Evolutionary conservation across 2,329 filamentous ascomycete genomes (phyloP).

Genomic region (Karstenula rhodostoma): DNA sequence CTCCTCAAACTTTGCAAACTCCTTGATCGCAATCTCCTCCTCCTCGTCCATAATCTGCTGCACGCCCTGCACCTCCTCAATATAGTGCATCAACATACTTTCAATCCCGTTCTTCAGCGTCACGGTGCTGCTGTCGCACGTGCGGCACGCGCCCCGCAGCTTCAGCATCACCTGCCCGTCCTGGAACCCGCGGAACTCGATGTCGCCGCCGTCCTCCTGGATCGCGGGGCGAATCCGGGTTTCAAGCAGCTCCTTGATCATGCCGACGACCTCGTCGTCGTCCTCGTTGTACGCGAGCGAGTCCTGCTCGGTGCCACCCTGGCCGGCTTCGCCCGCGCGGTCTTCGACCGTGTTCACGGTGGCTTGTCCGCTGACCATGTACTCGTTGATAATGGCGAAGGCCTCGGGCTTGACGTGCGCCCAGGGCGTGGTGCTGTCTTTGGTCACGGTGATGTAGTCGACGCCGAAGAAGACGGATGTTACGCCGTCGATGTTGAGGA

Average conservation of each 20-base stretch:
- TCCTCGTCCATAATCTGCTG: conserved; percentile 90
- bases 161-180: conserved; percentile 86
- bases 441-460: conserved; percentile 97
- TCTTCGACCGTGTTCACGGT: conserved; percentile 78
- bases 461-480: conserved; percentile 91
- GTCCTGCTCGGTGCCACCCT: conserved; percentile 66
- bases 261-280: conserved; percentile 91
- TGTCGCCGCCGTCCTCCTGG: conserved; percentile 97
- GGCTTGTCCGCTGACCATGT: conserved; percentile 81
- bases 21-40: conserved; percentile 83
- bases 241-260: conserved; percentile 98
- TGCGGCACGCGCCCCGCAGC: conserved; percentile 89
- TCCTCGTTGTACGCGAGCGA: conserved; percentile 85
- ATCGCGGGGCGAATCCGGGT: conserved; percentile 94
- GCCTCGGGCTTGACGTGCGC: conserved; percentile 94
- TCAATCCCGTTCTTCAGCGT: conserved; percentile 98
- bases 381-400: conserved; percentile 93
- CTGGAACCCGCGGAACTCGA: conserved; percentile 91
- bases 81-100: conserved; percentile 92
- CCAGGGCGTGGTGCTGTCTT: conserved; percentile 88
- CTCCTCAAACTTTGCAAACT: conserved; percentile 96
- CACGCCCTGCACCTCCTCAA: conserved; percentile 94
- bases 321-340: conserved; percentile 60
- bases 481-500: conserved; percentile 95
- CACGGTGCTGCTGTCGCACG: conserved; percentile 95